Percentiles rank a stretch among this genome's conserved stretches.
Evolutionary conservation across 2,329 filamentous ascomycete genomes (phyloP).

Genomic region (Colletotrichum theobromicola): DNA sequence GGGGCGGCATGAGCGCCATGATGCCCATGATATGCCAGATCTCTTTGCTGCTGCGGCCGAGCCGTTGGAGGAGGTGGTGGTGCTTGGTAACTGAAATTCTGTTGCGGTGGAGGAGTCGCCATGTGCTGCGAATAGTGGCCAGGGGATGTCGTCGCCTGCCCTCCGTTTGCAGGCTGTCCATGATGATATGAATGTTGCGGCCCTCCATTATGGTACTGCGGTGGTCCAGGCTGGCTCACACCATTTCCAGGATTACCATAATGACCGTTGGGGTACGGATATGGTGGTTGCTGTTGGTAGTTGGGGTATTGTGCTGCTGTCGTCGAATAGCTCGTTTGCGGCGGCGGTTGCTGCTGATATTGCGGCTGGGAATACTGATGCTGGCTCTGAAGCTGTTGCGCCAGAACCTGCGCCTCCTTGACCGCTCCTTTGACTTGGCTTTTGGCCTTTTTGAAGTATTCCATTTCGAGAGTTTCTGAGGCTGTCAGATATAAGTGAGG

Average conservation of each 20-base stretch:
- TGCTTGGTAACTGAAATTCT: neutral
- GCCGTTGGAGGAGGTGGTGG: neutral
- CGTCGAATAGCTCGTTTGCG: neutral
- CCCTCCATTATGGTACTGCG: neutral
- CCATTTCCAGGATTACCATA: neutral
- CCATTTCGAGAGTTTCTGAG: neutral
- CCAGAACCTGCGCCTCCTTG: neutral
- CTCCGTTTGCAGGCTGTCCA: neutral
- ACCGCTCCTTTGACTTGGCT: neutral
- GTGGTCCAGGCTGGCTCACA: accelerated
- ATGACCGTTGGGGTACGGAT: accelerated
- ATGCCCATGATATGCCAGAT: neutral
- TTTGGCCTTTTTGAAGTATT: neutral
- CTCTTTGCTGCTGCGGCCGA: neutral
- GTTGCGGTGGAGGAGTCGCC: neutral
- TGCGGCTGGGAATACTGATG: neutral
- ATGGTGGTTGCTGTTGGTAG: neutral
- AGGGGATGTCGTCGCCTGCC: neutral
- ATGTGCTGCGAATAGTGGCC: neutral
- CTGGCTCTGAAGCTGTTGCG: neutral
- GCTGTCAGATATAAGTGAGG: neutral
- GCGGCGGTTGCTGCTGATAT: neutral
- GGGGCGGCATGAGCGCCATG: neutral
- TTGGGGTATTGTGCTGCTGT: neutral
- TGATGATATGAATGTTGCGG: neutral